phyloP scores from a whole-genome alignment of 805 yeast genomes.

The Lipomyces chichibuensis region DNA sequence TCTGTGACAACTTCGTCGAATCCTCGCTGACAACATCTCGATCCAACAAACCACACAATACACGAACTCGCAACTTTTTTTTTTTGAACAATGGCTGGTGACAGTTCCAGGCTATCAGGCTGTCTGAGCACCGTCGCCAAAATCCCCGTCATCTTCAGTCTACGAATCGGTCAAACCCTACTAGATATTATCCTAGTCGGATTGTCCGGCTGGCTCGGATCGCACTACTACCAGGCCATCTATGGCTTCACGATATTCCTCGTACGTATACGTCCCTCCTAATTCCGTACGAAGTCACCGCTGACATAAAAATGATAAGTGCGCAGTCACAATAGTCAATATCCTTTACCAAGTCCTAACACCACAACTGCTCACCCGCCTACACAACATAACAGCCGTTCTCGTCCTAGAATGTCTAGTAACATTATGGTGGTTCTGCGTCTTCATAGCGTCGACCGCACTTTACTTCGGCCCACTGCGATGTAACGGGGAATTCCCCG shows the following conservation, averaged over 20 bases:
- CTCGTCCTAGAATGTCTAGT: conserved; percentile 17
- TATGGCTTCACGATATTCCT: conserved; percentile 26
- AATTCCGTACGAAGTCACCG: neutral
- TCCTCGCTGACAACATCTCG: too few species aligned
- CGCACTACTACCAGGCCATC: conserved; percentile 18
- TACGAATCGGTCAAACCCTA: conserved; percentile 17
- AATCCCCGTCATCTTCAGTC: conserved; percentile 12
- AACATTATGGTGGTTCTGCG: conserved; percentile 20
- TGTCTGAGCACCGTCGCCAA: neutral
- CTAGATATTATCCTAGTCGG: conserved; percentile 24
- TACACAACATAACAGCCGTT: conserved; percentile 10
- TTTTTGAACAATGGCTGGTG: neutral
- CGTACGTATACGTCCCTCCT: conserved; percentile 4
- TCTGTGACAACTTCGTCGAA: too few species aligned
- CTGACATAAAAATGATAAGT: neutral
- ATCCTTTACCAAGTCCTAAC: conserved; percentile 17
- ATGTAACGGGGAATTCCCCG: conserved; percentile 4
- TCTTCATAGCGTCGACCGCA: conserved; percentile 14
- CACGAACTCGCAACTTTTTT: neutral
- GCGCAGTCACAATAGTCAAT: conserved; percentile 13
- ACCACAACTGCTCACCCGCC: conserved; percentile 10
- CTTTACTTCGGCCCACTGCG: conserved; percentile 13
- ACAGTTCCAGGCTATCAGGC: neutral
- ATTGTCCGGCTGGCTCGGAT: conserved; percentile 22
- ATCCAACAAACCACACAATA: too few species aligned